Percentiles rank a stretch among this genome's conserved stretches.
These are phyloP conservation scores for Stylosanthes scabra DNA, from an alignment of 331 rosid species.

Conservation along the genomic window DNA sequence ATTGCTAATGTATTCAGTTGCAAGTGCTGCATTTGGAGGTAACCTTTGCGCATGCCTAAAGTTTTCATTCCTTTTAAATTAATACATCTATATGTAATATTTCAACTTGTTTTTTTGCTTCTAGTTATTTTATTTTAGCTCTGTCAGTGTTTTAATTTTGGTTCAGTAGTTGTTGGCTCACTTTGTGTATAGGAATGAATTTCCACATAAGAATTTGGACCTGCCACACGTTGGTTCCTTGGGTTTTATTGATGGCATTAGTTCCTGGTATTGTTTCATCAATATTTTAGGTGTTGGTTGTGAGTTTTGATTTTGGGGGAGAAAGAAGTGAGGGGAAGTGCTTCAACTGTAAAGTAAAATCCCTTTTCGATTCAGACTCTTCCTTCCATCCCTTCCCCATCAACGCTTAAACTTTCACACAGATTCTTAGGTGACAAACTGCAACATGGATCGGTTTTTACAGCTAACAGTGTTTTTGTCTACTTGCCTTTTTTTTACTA, in stretches of 20 bases:
- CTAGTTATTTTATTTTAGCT: not conserved
- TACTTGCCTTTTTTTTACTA: not conserved
- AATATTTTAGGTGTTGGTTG: not conserved
- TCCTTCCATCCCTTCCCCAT: no score
- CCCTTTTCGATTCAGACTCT: no score
- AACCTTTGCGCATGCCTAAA: constrained; percentile 30
- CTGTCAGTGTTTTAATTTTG: not conserved
- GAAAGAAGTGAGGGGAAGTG: no score
- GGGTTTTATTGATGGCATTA: not conserved
- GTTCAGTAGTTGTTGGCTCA: not conserved
- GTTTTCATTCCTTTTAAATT: not conserved
- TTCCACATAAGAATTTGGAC: not conserved
- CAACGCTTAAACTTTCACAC: no score
- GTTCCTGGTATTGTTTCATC: not conserved
- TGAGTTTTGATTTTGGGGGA: no score
- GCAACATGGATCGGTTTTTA: not conserved
- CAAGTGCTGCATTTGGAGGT: constrained; percentile 95
- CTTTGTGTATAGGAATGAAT: not conserved
- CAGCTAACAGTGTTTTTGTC: not conserved
- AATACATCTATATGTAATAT: not conserved
- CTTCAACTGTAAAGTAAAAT: no score
- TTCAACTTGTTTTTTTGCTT: not conserved
- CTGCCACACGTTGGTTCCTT: not conserved
- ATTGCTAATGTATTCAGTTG: constrained; percentile 73
- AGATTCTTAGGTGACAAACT: not conserved